These are phyloP conservation scores for Kwoniella botswanensis DNA, from an alignment of 768 basidiomycete species.

Conservation along the genomic window DNA sequence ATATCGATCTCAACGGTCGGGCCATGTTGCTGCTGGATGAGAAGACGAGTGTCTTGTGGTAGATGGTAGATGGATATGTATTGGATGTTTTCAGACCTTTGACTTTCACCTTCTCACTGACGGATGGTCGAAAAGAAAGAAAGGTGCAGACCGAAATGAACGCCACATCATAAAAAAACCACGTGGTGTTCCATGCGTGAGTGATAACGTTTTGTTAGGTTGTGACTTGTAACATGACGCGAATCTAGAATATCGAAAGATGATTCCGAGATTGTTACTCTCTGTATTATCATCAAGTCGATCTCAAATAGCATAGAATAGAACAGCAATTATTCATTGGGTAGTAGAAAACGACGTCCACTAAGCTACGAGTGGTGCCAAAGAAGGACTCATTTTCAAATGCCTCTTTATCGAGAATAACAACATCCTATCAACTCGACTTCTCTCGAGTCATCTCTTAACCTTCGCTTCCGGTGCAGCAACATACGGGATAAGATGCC, in stretches of 20 bases:
- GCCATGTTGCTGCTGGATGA: conserved; percentile 20
- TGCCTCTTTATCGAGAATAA: not conserved
- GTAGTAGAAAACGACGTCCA: too few species aligned
- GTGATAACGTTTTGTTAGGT: not conserved
- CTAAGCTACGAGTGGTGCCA: too few species aligned
- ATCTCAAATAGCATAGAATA: too few species aligned
- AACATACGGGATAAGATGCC: conserved; percentile 9
- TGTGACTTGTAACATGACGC: not conserved
- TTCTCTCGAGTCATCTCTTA: not conserved
- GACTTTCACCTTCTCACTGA: too few species aligned
- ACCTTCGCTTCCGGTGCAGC: not conserved
- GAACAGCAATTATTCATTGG: too few species aligned
- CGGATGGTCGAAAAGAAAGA: conserved; percentile 5
- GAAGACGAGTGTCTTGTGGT: not conserved
- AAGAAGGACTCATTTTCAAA: too few species aligned
- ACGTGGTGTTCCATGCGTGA: not conserved
- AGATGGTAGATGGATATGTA: not conserved
- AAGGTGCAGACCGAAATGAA: not conserved
- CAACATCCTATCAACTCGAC: not conserved
- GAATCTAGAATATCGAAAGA: not conserved
- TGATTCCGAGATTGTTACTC: too few species aligned
- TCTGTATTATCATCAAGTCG: too few species aligned
- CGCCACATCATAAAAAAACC: not conserved
- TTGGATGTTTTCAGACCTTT: not conserved
- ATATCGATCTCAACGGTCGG: conserved; percentile 21